Evolutionary conservation across 208 protist genomes (phyloP).

Genomic region (Angomonas ambiguus): DNA sequence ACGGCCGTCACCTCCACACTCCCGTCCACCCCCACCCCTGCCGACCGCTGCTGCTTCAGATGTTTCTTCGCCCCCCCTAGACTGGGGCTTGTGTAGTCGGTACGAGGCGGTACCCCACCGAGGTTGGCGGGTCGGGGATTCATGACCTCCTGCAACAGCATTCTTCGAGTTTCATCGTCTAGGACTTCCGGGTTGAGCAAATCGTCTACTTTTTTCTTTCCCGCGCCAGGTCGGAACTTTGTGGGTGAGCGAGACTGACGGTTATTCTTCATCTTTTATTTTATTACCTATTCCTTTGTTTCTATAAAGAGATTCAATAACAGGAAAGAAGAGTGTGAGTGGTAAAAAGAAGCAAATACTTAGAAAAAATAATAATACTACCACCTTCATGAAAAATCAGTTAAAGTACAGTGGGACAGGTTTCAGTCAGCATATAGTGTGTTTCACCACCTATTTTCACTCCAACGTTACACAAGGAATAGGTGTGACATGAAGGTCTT

Average conservation of each 20-base stretch:
- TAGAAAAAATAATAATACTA: constrained; percentile 4
- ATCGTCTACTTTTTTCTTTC: constrained; percentile 9
- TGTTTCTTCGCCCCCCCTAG: not conserved
- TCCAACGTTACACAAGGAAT: constrained; percentile 66
- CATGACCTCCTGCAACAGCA: constrained; percentile 64
- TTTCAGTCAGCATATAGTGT: too few species aligned
- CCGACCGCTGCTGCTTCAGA: constrained; percentile 4
- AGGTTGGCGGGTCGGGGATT: constrained; percentile 13
- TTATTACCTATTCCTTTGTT: not conserved
- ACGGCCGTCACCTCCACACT: not conserved
- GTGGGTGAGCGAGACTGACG: constrained; percentile 16
- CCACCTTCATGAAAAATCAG: too few species aligned
- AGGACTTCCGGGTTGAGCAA: constrained; percentile 75
- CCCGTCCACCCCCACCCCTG: constrained; percentile 3
- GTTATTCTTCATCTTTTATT: constrained; percentile 3
- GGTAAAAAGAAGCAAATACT: too few species aligned
- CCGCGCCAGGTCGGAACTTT: constrained; percentile 40
- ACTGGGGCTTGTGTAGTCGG: not conserved
- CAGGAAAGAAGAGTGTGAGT: too few species aligned
- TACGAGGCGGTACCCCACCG: not conserved
- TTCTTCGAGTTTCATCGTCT: constrained; percentile 70
- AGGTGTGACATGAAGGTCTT: constrained; percentile 62
- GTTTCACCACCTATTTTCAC: not conserved
- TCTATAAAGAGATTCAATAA: too few species aligned
- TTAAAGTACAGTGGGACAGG: too few species aligned